Percentiles rank a stretch among this genome's conserved stretches.
Conservation (phyloP, 768 basidiomycete genomes). For the Russula brevipes region DNA sequence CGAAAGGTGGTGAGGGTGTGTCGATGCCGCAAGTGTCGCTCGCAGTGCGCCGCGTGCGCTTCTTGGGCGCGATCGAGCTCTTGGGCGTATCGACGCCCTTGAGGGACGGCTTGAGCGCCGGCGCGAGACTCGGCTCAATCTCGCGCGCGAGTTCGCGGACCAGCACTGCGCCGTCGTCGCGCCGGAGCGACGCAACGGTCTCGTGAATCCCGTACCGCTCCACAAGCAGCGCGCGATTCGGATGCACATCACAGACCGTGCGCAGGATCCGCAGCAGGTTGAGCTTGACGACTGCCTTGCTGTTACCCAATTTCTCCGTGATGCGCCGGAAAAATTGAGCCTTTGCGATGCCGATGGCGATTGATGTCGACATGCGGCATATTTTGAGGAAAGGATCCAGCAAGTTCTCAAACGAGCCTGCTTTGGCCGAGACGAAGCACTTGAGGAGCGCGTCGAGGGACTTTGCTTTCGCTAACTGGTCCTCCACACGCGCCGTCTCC, state of each 20-base stretch:
- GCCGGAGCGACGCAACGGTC: slow-evolving; percentile 74
- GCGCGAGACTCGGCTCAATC: slow-evolving; percentile 71
- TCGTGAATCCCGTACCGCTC: slow-evolving; percentile 77
- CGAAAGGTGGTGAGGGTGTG: slow-evolving; percentile 25
- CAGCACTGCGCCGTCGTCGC: slow-evolving; percentile 84
- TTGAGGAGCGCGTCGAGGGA: slow-evolving; percentile 64
- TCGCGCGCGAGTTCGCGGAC: slow-evolving; percentile 86
- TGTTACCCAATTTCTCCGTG: slow-evolving; percentile 70
- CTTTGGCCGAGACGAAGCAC: slow-evolving; percentile 81
- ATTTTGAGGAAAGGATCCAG: slow-evolving; percentile 93
- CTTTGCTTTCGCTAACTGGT: slow-evolving; percentile 64
- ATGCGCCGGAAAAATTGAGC: slow-evolving; percentile 84
- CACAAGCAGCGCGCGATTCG: slow-evolving; percentile 76
- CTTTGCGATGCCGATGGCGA: slow-evolving; percentile 75
- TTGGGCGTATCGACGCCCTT: slow-evolving; percentile 32
- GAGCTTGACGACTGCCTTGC: slow-evolving; percentile 84
- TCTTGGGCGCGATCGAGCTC: slow-evolving; percentile 54
- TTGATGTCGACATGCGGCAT: slow-evolving; percentile 64
- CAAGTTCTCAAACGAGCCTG: slow-evolving; percentile 87
- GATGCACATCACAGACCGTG: slow-evolving; percentile 84
- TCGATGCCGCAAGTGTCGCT: slow-evolving; percentile 54
- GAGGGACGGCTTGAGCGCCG: slow-evolving; percentile 55
- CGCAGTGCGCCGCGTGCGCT: slow-evolving; percentile 53
- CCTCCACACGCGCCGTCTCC: slow-evolving; percentile 90
- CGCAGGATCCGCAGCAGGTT: slow-evolving; percentile 83